phyloP scores from a whole-genome alignment of 2,329 filamentous ascomycete species.

The Dichotomopilus funicola region DNA sequence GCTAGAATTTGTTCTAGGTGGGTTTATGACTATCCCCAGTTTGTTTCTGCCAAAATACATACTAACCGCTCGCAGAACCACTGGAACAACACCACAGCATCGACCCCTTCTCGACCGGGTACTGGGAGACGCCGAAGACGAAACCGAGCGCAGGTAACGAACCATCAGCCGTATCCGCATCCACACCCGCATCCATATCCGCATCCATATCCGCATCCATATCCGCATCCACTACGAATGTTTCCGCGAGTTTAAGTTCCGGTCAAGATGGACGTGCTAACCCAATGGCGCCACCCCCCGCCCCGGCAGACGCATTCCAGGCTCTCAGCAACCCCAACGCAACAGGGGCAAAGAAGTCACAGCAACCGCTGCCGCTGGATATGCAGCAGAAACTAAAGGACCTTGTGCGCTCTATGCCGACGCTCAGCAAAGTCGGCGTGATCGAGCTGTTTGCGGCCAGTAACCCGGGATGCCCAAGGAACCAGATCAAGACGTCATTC shows the following conservation, averaged over 20 bases:
- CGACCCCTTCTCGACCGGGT: constrained; percentile 75
- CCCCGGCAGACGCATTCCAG: constrained; percentile 21
- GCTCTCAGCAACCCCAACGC: constrained; percentile 6
- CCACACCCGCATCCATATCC: constrained; percentile 8
- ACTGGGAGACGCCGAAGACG: constrained; percentile 57
- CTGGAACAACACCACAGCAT: constrained; percentile 52
- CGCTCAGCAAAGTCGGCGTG: constrained; percentile 64
- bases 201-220: constrained; percentile 9
- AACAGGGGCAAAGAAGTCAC: constrained; percentile 22
- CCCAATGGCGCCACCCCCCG: constrained; percentile 15
- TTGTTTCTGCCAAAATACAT: neutral
- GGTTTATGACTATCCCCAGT: constrained; percentile 27
- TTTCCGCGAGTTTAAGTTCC: neutral
- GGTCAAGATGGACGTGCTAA: constrained; percentile 7
- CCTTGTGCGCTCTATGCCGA: constrained; percentile 52
- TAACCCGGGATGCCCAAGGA: constrained; percentile 64
- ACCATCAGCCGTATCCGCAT: constrained; percentile 14
- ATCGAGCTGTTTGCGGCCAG: constrained; percentile 69
- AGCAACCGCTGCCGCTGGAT: constrained; percentile 47
- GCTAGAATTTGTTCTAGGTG: constrained; percentile 70
- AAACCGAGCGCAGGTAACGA: constrained; percentile 17
- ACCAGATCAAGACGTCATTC: constrained; percentile 64
- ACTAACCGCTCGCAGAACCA: constrained; percentile 32
- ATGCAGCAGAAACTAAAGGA: constrained; percentile 60
- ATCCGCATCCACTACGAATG: constrained; percentile 1